These are phyloP conservation scores for Cladorrhinum sp. DNA, from an alignment of 2,329 filamentous ascomycete species.

Conservation along the genomic window DNA sequence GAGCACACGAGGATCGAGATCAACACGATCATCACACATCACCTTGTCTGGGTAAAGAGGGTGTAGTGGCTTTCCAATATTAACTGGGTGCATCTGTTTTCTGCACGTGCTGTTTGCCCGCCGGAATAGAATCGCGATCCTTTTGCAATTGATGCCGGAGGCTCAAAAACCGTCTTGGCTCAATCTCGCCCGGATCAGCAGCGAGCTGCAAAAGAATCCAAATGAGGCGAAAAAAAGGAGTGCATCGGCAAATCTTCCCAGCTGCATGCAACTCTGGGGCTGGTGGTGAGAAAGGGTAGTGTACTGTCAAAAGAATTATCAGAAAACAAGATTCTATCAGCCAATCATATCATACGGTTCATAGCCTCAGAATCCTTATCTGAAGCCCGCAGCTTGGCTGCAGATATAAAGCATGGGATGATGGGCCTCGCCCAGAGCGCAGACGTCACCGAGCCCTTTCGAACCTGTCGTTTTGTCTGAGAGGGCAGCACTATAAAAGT, in stretches of 20 bases:
- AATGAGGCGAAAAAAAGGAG: slow-evolving; percentile 13
- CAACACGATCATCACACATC: neutral
- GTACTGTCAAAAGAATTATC: slow-evolving; percentile 37
- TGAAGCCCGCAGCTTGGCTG: slow-evolving; percentile 29
- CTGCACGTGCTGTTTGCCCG: neutral
- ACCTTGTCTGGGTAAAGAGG: neutral
- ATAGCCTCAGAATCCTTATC: slow-evolving; percentile 53
- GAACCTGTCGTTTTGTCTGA: neutral
- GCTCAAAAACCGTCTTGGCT: slow-evolving; percentile 12
- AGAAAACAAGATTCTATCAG: slow-evolving; percentile 37
- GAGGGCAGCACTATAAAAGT: neutral
- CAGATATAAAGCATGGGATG: slow-evolving; percentile 12
- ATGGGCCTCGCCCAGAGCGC: slow-evolving; percentile 17
- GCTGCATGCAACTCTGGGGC: slow-evolving; percentile 6
- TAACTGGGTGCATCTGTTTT: neutral
- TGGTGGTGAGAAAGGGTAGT: slow-evolving; percentile 22
- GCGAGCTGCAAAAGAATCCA: slow-evolving; percentile 17
- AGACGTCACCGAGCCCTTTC: slow-evolving; percentile 4
- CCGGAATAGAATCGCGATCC: neutral
- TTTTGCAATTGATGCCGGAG: neutral
- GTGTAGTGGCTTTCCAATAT: neutral
- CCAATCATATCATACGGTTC: slow-evolving; percentile 36
- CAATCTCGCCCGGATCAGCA: slow-evolving; percentile 10
- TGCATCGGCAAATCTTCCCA: slow-evolving; percentile 6
- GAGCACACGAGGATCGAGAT: neutral